Conservation (phyloP, 2,329 filamentous ascomycete genomes). For the Colletotrichum sp. region DNA sequence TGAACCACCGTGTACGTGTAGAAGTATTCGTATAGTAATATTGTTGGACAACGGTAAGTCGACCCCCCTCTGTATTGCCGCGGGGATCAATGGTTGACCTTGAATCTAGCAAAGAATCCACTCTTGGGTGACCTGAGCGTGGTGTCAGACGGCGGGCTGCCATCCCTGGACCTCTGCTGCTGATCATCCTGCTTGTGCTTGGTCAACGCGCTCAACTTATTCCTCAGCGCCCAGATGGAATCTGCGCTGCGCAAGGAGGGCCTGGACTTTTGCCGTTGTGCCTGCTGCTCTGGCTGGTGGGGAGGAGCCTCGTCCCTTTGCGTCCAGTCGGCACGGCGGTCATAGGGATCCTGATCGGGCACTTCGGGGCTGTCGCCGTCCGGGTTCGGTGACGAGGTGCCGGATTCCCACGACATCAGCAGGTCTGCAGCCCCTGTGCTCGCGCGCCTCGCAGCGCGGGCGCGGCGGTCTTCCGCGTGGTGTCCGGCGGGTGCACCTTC, state of each 20-base stretch:
- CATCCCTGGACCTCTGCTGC: conserved; percentile 14
- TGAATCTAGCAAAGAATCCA: conserved; percentile 49
- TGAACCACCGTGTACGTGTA: neutral
- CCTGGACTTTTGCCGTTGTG: conserved; percentile 10
- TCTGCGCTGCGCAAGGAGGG: conserved; percentile 48
- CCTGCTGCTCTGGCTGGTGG: conserved; percentile 23
- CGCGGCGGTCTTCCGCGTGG: conserved; percentile 18
- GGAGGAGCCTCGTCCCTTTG: conserved; percentile 55
- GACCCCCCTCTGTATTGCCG: neutral
- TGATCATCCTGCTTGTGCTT: conserved; percentile 32
- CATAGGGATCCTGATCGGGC: conserved; percentile 27
- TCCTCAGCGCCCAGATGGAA: conserved; percentile 55
- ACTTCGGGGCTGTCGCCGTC: conserved; percentile 28
- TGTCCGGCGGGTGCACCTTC: conserved; percentile 25
- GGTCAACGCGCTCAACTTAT: conserved; percentile 40
- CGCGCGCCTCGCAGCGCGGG: conserved; percentile 32
- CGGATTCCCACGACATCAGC: conserved; percentile 22
- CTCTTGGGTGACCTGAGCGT: conserved; percentile 31
- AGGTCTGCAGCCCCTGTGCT: conserved; percentile 39
- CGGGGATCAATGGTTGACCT: conserved; percentile 22
- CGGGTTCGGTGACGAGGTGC: neutral
- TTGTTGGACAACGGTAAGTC: neutral
- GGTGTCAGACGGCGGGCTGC: conserved; percentile 21
- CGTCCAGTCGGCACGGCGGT: conserved; percentile 61
- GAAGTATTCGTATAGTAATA: neutral